Base-by-base conservation (phyloP, 441 rosid genomes). In the Kokia cookei region DNA sequence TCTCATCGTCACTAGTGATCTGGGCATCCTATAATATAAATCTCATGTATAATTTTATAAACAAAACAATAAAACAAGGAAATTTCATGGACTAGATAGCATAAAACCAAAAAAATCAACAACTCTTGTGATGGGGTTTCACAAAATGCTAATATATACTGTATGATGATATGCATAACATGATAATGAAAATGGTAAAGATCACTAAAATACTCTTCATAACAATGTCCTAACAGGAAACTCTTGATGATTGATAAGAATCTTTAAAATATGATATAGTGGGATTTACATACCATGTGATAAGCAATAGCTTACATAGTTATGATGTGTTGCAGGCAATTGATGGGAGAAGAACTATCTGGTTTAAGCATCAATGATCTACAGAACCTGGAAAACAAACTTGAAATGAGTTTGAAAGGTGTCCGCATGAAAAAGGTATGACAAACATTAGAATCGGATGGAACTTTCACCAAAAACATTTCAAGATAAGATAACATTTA, bases 311-410 rank as follows among this genome's bases (percentile, higher is more conserved):
- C 75, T 50, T 54, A 62, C 22, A 17, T 47, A 54, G 61, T 27
- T 61, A 27, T 59, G 50, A 63, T 14, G 13, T 42, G 35, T n/a
- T 40, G 75, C 86, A 93, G 99, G 81, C 88, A 89, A 65, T 73
- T 91, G 80, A 90, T 87, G 95, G 98, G 99, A 74, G 93, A 91
- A 78, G 91, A 91, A 77, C 87, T 95, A 73, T 87, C 91, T 66
- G 93, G 92, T 73, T 79, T 95, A 71, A 77, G 78, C 45, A 69
- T 81, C 72, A 88, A 79, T 48, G 93, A 91, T 75, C 87, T 93
- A 54, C 90, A 86, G 70, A 89, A 84, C 81, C 85, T 95, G 75
- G 99, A 95, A 78, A 90, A 81, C 74, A 91, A 91, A 83, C 81
- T 95, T 50, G 98, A 95, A 79, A 84, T 80, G 82, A 88, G 98